These are phyloP conservation scores for Trametes hirsuta DNA, from an alignment of 1,284 basidiomycete genomes.

Conservation along the genomic window DNA sequence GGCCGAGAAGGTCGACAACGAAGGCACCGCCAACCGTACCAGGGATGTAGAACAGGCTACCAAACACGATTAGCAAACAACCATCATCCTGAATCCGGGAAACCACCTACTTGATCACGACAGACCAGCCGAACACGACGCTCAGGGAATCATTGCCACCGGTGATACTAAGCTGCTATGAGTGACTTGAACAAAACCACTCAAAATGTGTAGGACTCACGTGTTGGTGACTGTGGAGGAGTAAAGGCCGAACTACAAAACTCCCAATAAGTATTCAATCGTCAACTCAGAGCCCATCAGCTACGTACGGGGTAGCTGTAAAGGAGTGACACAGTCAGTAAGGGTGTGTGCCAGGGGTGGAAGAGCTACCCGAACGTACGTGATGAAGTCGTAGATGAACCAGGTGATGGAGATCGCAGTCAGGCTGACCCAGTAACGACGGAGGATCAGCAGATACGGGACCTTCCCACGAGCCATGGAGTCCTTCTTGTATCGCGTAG, in stretches of 20 bases:
- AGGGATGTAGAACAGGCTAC: constrained; percentile 78
- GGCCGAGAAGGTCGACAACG: constrained; percentile 73
- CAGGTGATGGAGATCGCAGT: constrained; percentile 74
- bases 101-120: constrained; percentile 71
- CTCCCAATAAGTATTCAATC: background rate
- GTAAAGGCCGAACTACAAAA: constrained; percentile 76
- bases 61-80: background rate
- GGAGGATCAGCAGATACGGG: constrained; percentile 81
- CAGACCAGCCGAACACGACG: constrained; percentile 76
- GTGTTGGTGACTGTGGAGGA: constrained; percentile 77
- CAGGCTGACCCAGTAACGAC: constrained; percentile 77
- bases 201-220: constrained; percentile 38
- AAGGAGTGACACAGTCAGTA: background rate
- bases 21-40: constrained; percentile 82
- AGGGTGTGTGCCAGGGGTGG: background rate
- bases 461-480: constrained; percentile 78
- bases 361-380: constrained; percentile 43
- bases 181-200: background rate
- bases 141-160: constrained; percentile 51
- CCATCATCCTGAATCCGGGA: background rate
- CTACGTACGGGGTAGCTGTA: constrained; percentile 59
- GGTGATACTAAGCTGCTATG: constrained; percentile 53
- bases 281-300: background rate
- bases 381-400: constrained; percentile 88
- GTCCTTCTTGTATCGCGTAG: constrained; percentile 67